Percentiles rank a stretch among this genome's conserved stretches.
These are phyloP conservation scores for Clonostachys solani DNA, from an alignment of 2,329 filamentous ascomycete genomes.

Conservation along the genomic window DNA sequence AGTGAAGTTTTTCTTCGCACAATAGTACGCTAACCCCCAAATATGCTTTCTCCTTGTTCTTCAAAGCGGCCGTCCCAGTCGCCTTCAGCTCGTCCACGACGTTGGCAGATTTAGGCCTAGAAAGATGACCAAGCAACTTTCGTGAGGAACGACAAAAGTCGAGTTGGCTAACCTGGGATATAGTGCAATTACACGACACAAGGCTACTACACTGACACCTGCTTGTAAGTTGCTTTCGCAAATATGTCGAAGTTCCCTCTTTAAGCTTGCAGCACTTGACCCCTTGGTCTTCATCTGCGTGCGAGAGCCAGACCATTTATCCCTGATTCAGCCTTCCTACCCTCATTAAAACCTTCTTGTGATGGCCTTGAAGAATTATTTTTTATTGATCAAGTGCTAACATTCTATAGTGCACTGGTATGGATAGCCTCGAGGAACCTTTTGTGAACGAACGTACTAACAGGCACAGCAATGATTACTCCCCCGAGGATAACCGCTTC, in stretches of 20 bases:
- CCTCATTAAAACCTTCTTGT: too few relatives aligned
- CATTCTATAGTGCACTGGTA: background rate
- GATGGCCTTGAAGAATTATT: too few relatives aligned
- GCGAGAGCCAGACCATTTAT: too few relatives aligned
- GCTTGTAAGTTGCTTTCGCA: background rate
- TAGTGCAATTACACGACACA: constrained; percentile 56
- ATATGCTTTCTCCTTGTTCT: background rate
- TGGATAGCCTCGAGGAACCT: too few relatives aligned
- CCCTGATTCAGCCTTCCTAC: too few relatives aligned
- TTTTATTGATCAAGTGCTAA: background rate
- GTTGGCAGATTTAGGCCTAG: too few relatives aligned
- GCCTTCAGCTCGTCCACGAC: too few relatives aligned
- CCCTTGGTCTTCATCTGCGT: too few relatives aligned
- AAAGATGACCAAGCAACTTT: too few relatives aligned
- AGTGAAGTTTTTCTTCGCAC: constrained; percentile 35
- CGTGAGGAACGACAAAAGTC: background rate
- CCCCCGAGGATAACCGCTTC: constrained; percentile 3
- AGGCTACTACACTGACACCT: constrained; percentile 59
- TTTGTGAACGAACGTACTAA: background rate
- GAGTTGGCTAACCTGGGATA: background rate
- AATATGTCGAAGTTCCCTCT: too few relatives aligned
- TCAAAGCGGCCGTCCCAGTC: too few relatives aligned
- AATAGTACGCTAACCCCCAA: constrained; percentile 30
- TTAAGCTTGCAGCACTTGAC: too few relatives aligned
- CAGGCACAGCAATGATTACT: constrained; percentile 1